These are phyloP conservation scores for Calendula officinalis DNA, from an alignment of 129 eudicot species.

Conservation along the genomic window DNA sequence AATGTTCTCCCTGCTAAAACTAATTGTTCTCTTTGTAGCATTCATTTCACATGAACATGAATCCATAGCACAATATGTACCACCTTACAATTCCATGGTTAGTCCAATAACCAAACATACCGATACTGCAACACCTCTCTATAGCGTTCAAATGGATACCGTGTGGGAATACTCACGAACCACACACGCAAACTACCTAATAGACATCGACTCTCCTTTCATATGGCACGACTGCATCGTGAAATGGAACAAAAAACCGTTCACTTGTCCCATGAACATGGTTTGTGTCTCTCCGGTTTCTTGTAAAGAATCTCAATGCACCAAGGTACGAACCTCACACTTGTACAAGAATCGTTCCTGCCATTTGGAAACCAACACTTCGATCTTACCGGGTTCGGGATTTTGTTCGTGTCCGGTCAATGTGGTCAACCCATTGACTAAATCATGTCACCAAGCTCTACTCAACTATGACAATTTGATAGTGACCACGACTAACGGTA, in stretches of 20 bases:
- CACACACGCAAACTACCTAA: background rate
- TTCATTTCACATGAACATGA: constrained; percentile 4
- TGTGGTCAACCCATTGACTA: background rate
- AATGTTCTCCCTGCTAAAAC: background rate
- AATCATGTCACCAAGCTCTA: constrained; percentile 3
- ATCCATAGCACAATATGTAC: background rate
- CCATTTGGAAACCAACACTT: background rate
- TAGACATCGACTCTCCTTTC: constrained; percentile 20
- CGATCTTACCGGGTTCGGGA: constrained; percentile 20
- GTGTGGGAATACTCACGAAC: background rate
- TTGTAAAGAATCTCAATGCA: constrained; percentile 22
- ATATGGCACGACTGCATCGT: constrained; percentile 13
- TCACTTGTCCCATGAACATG: background rate
- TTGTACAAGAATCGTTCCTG: constrained; percentile 2
- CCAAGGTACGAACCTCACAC: background rate
- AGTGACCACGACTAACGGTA: constrained; percentile 4
- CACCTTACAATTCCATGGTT: constrained; percentile 12
- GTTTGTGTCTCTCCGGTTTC: constrained; percentile 2
- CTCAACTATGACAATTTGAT: constrained; percentile 8
- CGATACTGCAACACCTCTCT: background rate
- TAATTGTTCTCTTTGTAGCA: background rate
- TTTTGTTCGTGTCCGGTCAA: constrained; percentile 11
- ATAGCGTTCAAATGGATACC: background rate
- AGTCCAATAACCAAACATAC: constrained; percentile 12
- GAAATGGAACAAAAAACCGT: background rate